Conservation (phyloP, 2,329 filamentous ascomycete genomes). For the Metarhizium robertsii region DNA sequence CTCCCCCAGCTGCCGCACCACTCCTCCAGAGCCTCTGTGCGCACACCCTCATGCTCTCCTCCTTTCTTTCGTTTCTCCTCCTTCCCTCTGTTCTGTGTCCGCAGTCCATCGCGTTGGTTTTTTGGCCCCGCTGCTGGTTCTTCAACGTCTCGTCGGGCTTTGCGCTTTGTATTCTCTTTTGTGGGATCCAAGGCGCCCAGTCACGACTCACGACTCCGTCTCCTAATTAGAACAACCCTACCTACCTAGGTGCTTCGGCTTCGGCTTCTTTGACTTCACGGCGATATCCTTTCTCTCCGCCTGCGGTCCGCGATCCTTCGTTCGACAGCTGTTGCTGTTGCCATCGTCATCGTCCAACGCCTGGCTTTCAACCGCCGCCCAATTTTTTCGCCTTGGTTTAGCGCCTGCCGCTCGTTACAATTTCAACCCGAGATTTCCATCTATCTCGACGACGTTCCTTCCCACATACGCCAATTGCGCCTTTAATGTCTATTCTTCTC, state of each 20-base stretch:
- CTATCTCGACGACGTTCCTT: conserved; percentile 4
- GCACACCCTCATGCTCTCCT: background rate
- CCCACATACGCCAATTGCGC: background rate
- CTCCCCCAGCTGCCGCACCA: background rate
- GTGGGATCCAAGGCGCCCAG: background rate
- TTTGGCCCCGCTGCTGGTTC: conserved; percentile 1
- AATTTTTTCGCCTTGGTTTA: background rate
- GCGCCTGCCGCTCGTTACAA: conserved; percentile 4
- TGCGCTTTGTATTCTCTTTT: background rate
- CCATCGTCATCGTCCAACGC: background rate
- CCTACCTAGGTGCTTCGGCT: background rate
- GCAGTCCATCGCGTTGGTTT: background rate
- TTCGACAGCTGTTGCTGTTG: background rate
- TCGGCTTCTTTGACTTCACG: background rate
- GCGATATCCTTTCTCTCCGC: background rate
- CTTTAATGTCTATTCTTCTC: background rate
- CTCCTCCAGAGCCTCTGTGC: background rate
- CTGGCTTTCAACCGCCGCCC: background rate
- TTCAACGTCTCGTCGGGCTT: conserved; percentile 1
- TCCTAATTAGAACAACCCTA: background rate
- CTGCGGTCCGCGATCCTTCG: background rate
- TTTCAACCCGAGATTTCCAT: background rate
- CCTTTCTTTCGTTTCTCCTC: background rate
- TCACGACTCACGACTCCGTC: background rate
- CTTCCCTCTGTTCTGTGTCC: conserved; percentile 1